These are phyloP conservation scores for Parietaria judaica DNA, from an alignment of 306 rosid genomes.

Conservation along the genomic window DNA sequence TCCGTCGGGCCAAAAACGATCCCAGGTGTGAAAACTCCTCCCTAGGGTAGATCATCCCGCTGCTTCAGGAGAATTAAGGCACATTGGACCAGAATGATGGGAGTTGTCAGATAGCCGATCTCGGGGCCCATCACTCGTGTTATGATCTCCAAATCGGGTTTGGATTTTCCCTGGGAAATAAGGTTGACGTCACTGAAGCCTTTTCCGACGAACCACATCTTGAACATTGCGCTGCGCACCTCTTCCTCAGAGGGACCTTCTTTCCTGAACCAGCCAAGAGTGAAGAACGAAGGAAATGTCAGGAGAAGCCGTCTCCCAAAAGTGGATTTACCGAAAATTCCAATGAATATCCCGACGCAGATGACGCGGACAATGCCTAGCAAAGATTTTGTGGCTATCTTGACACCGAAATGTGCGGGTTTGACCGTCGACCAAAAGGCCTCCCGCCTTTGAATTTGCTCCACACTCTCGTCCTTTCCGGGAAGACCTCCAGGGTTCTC, in stretches of 20 bases:
- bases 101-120: conserved; percentile 79
- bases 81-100: conserved; percentile 70
- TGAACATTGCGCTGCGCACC: conserved; percentile 61
- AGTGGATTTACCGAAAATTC: conserved; percentile 41
- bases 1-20: conserved; percentile 72
- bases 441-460: conserved; percentile 39
- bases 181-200: conserved; percentile 43
- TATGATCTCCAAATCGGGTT: conserved; percentile 67
- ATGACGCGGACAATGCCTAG: conserved; percentile 36
- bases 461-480: conserved; percentile 48
- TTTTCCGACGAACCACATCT: conserved; percentile 83
- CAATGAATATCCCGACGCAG: conserved; percentile 37
- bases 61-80: conserved; percentile 61
- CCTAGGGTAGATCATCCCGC: conserved; percentile 55
- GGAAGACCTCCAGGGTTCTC: conserved; percentile 64
- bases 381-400: conserved; percentile 55
- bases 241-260: conserved; percentile 75
- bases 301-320: conserved; percentile 77
- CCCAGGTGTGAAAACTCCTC: conserved; percentile 69
- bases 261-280: conserved; percentile 63
- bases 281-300: conserved; percentile 69
- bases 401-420: conserved; percentile 76
- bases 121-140: conserved; percentile 83
- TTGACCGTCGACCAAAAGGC: conserved; percentile 64
- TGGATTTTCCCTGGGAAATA: conserved; percentile 29